These are phyloP conservation scores for Mesembryanthemum crystallinum DNA, from an alignment of 148 eudicot genomes.

Conservation along the genomic window DNA sequence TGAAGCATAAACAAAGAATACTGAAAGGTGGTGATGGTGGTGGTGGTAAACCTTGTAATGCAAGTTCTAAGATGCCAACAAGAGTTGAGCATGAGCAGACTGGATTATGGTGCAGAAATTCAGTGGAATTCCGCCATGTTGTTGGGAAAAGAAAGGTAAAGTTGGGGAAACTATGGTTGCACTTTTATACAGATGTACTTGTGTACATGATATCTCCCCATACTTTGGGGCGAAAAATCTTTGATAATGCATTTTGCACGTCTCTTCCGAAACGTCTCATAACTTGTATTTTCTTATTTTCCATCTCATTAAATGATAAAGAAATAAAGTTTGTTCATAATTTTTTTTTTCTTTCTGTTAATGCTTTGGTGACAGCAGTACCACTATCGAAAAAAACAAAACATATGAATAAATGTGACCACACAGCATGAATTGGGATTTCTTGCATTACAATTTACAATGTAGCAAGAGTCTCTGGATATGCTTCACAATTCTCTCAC, in stretches of 20 bases:
- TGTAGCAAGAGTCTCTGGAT: constrained; percentile 5
- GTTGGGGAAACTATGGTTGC: constrained; percentile 22
- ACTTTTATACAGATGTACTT: constrained; percentile 16
- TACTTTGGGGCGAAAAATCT: constrained; percentile 13
- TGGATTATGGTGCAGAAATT: constrained; percentile 16
- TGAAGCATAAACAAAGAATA: constrained; percentile 11
- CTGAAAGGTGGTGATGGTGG: constrained; percentile 16
- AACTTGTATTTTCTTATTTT: constrained; percentile 21
- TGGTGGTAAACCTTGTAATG: constrained; percentile 5
- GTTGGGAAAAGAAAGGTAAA: constrained; percentile 28
- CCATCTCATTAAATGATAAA: constrained; percentile 15
- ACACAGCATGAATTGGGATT: not conserved
- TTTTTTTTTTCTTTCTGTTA: not conserved
- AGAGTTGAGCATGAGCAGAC: constrained; percentile 13
- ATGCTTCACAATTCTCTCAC: not conserved
- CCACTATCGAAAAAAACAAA: not conserved
- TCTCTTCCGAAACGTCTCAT: constrained; percentile 15
- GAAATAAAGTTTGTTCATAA: constrained; percentile 5
- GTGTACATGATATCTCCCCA: constrained; percentile 25
- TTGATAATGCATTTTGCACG: constrained; percentile 20
- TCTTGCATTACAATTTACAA: not conserved
- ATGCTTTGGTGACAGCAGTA: constrained; percentile 3
- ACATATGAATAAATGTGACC: not conserved
- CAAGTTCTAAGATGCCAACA: constrained; percentile 9
- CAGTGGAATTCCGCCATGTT: constrained; percentile 9